These are phyloP conservation scores for Pseudocercospora fuligena DNA, from an alignment of 2,329 filamentous ascomycete genomes.

Conservation along the genomic window DNA sequence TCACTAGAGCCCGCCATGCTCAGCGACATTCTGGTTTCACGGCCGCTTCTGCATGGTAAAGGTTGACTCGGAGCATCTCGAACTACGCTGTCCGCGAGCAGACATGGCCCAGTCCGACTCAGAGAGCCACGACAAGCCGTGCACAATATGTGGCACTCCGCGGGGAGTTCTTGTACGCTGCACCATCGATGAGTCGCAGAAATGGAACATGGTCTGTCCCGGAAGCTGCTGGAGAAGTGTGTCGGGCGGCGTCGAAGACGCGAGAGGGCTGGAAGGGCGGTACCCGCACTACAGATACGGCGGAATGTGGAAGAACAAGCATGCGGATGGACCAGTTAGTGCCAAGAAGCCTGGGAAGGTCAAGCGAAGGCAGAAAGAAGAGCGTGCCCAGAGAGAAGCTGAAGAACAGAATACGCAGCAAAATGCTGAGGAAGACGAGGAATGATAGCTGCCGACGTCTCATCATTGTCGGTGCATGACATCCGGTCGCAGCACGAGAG, in stretches of 20 bases:
- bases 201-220: conserved; percentile 53
- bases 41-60: neutral
- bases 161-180: conserved; percentile 50
- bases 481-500: neutral
- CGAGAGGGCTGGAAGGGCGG: conserved; percentile 38
- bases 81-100: neutral
- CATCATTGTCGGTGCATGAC: neutral
- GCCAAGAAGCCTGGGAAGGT: conserved; percentile 50
- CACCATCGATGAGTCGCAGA: conserved; percentile 46
- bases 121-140: conserved; percentile 42
- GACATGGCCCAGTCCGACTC: neutral
- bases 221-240: conserved; percentile 50
- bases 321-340: conserved; percentile 42
- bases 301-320: conserved; percentile 52
- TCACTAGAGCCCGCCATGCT: neutral
- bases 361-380: conserved; percentile 39
- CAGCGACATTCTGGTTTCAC: neutral
- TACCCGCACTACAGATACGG: conserved; percentile 46
- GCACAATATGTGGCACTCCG: conserved; percentile 46
- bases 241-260: conserved; percentile 51
- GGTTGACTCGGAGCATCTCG: neutral
- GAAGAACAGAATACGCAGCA: neutral
- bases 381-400: conserved; percentile 15
- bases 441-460: neutral
- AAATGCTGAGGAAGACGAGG: neutral